phyloP scores from a whole-genome alignment of 306 rosid genomes.

The Sphenostylis stenocarpa region DNA sequence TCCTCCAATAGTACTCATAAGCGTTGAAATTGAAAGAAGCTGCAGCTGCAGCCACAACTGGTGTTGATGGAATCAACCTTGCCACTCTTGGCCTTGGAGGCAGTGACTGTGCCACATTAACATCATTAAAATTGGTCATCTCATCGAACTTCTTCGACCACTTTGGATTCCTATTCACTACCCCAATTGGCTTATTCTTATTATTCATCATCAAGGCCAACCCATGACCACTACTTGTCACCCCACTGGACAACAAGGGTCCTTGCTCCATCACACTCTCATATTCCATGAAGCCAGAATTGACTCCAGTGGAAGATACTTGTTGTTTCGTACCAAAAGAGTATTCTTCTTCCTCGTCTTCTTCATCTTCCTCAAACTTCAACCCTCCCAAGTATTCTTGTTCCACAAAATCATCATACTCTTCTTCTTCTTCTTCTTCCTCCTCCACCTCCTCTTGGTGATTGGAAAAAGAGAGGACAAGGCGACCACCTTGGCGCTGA shows the following conservation, averaged over 20 bases:
- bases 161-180: conserved; percentile 50
- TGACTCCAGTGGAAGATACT: neutral
- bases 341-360: conserved; percentile 18
- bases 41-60: conserved; percentile 27
- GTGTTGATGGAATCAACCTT: conserved; percentile 43
- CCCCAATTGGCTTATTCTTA: conserved; percentile 43
- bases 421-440: conserved; percentile 15
- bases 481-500: conserved; percentile 73
- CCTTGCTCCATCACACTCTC: conserved; percentile 39
- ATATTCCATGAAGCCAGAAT: neutral
- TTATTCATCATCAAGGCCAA: conserved; percentile 54
- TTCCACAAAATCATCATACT: neutral
- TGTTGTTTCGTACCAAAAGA: neutral
- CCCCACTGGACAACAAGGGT: conserved; percentile 38
- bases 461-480: conserved; percentile 61
- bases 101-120: conserved; percentile 54
- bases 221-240: conserved; percentile 41
- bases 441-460: conserved; percentile 22
- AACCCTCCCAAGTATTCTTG: conserved; percentile 32
- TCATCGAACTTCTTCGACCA: conserved; percentile 58
- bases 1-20: conserved; percentile 70
- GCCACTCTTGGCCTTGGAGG: conserved; percentile 58
- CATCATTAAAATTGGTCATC: conserved; percentile 47
- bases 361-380: neutral
- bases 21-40: conserved; percentile 68